Percentiles rank a stretch among this genome's conserved stretches.
Evolutionary conservation across 2,329 filamentous ascomycete species (phyloP).

Genomic region (Penicillium digitatum): DNA sequence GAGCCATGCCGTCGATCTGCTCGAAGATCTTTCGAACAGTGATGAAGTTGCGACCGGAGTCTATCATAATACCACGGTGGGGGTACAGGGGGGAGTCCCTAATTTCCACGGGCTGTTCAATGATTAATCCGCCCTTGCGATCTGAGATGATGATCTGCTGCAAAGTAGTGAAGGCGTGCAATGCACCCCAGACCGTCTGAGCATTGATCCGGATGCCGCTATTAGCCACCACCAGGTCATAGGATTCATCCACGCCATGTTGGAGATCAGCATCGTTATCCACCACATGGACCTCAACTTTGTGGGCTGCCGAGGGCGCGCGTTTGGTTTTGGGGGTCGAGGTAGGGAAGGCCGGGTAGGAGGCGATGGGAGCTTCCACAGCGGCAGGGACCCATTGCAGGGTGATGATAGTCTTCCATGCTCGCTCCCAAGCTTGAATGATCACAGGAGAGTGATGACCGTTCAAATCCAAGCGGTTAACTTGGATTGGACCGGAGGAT

Average conservation of each 20-base stretch:
- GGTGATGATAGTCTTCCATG: constrained; percentile 46
- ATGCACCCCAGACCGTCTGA: constrained; percentile 52
- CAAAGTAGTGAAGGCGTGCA: constrained; percentile 56
- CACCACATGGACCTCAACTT: constrained; percentile 46
- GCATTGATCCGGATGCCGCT: constrained; percentile 48
- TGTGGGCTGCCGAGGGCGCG: constrained; percentile 32
- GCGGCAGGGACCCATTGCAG: constrained; percentile 55
- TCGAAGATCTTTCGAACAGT: constrained; percentile 50
- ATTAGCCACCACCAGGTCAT: constrained; percentile 46
- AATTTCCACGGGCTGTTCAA: constrained; percentile 54
- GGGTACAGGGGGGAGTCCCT: constrained; percentile 51
- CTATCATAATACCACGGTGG: constrained; percentile 55
- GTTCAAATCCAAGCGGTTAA: constrained; percentile 41
- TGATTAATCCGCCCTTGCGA: constrained; percentile 43
- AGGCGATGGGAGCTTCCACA: constrained; percentile 50
- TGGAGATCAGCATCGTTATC: constrained; percentile 49
- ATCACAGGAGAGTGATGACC: constrained; percentile 33
- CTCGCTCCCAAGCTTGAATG: constrained; percentile 49
- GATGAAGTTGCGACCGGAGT: constrained; percentile 54
- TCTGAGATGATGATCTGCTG: constrained; percentile 54
- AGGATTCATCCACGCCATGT: constrained; percentile 57
- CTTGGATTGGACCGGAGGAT: constrained; percentile 46
- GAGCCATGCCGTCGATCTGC: constrained; percentile 53
- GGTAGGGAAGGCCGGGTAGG: constrained; percentile 52
- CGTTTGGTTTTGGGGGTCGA: constrained; percentile 33